Percentiles rank a stretch among this genome's conserved stretches.
Conservation (phyloP, 768 basidiomycete species). For the Leccinum imitatum region DNA sequence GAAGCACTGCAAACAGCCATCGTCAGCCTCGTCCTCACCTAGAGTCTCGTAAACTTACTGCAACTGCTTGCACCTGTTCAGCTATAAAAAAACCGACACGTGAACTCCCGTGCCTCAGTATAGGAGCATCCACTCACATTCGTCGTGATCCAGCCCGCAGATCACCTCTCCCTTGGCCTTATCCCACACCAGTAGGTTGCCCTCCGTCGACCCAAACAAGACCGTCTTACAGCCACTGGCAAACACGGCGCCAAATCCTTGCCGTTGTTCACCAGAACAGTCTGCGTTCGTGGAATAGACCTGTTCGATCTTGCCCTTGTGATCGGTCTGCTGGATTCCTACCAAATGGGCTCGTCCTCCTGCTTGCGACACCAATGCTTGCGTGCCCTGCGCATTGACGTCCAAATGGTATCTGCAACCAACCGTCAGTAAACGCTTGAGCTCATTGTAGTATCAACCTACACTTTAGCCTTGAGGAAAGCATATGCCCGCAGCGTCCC, state of each 20-base stretch:
- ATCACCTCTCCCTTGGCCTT: constrained; percentile 49
- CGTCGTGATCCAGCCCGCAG: constrained; percentile 60
- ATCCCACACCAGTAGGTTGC: constrained; percentile 64
- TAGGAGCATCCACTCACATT: constrained; percentile 40
- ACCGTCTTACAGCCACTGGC: constrained; percentile 52
- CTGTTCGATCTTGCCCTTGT: constrained; percentile 53
- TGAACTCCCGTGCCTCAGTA: constrained; percentile 8
- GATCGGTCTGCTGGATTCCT: constrained; percentile 46
- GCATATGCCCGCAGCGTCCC: constrained; percentile 61
- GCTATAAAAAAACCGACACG: constrained; percentile 17
- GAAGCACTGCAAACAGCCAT: constrained; percentile 38
- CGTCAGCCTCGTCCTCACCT: constrained; percentile 26
- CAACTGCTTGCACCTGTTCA: constrained; percentile 33
- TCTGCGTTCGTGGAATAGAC: constrained; percentile 47
- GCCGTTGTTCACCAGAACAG: constrained; percentile 28
- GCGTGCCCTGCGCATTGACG: constrained; percentile 45
- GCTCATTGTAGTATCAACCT: constrained; percentile 21
- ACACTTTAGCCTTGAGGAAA: constrained; percentile 62
- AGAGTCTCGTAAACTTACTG: constrained; percentile 27
- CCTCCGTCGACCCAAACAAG: constrained; percentile 55
- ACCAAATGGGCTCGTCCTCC: constrained; percentile 54
- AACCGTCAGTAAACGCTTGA: constrained; percentile 11
- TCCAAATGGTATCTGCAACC: constrained; percentile 51
- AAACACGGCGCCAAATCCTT: constrained; percentile 51
- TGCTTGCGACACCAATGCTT: constrained; percentile 52